Evolutionary conservation across 1,284 basidiomycete species (phyloP).

Genomic region (Malassezia yamatoensis): DNA sequence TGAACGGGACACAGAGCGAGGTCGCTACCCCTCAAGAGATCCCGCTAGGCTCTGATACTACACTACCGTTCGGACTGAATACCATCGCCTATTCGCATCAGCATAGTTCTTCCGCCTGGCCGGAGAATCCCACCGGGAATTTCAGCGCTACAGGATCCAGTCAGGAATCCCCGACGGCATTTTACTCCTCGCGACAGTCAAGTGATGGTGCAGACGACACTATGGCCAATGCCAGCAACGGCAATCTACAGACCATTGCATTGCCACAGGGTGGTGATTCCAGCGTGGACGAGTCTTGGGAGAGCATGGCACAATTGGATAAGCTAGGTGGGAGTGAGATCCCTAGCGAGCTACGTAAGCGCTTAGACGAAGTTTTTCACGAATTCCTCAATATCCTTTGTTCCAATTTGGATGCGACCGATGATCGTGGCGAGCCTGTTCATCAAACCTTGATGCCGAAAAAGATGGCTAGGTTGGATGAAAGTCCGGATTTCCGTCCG

Average conservation of each 20-base stretch:
- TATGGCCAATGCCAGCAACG: neutral
- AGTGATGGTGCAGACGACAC: neutral
- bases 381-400: constrained; percentile 78
- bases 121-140: too few relatives aligned
- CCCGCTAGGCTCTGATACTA: too few relatives aligned
- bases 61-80: neutral
- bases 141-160: too few relatives aligned
- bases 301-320: constrained; percentile 5
- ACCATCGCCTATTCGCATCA: too few relatives aligned
- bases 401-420: constrained; percentile 82
- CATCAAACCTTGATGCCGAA: constrained; percentile 94
- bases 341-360: constrained; percentile 59
- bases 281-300: constrained; percentile 12
- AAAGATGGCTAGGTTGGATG: constrained; percentile 49
- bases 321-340: constrained; percentile 3
- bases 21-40: too few relatives aligned
- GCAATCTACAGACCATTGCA: neutral
- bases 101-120: too few relatives aligned
- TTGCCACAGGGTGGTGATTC: neutral
- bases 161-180: too few relatives aligned
- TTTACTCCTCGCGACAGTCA: neutral
- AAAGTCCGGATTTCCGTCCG: constrained; percentile 88
- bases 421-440: constrained; percentile 88
- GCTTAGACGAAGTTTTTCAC: constrained; percentile 83
- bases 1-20: neutral